Evolutionary conservation across 805 yeast species (phyloP).

Genomic region (Teunomyces lycoperdinae): DNA sequence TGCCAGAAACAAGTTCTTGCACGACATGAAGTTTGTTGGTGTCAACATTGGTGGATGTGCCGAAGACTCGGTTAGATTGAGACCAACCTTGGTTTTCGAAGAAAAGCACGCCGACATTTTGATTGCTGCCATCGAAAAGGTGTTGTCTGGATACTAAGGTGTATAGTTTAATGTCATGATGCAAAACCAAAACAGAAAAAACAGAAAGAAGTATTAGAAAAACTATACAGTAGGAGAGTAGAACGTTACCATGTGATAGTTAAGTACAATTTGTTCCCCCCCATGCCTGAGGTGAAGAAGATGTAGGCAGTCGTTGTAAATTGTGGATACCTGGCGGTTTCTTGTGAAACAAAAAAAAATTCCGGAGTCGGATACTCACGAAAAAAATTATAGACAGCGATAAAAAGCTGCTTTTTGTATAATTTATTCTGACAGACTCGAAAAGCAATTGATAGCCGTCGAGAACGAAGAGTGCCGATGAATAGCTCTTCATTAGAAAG

Average conservation of each 20-base stretch:
- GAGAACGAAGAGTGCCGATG: background rate
- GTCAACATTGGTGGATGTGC: slow-evolving; percentile 87
- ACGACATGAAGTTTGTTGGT: slow-evolving; percentile 60
- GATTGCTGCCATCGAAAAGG: slow-evolving; percentile 40
- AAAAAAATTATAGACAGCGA: background rate
- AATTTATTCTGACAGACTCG: no score
- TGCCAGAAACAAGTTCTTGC: slow-evolving; percentile 60
- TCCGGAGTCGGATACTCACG: slow-evolving; percentile 1
- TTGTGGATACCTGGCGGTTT: background rate
- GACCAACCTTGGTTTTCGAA: slow-evolving; percentile 78
- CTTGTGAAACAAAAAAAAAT: background rate
- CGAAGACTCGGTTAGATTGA: slow-evolving; percentile 69
- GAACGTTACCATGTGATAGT: no score
- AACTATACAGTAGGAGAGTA: no score
- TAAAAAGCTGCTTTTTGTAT: background rate
- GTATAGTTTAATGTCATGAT: slow-evolving; percentile 6
- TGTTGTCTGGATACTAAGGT: slow-evolving; percentile 29
- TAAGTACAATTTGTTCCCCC: no score
- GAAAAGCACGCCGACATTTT: slow-evolving; percentile 76
- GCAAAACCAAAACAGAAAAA: background rate
- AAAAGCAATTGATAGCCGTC: background rate
- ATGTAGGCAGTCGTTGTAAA: no score
- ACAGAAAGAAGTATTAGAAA: background rate
- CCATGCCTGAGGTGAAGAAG: no score
- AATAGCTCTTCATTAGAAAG: background rate